Evolutionary conservation across 805 yeast genomes (phyloP), one percentile per base, ranked within the genome.

Genomic region (Candida chilensis): DNA sequence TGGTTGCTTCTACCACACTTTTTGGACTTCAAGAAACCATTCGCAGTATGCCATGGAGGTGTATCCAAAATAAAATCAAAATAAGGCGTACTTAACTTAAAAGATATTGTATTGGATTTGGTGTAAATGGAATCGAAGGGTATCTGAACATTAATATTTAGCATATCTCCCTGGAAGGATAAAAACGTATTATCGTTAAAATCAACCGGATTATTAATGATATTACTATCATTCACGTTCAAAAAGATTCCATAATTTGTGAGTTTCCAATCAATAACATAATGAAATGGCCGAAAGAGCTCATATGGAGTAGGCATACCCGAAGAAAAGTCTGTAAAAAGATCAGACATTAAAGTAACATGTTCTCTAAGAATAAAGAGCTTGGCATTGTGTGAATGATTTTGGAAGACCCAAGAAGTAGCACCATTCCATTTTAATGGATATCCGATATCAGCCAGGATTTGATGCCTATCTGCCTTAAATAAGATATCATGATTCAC

Each of bases 31-130:
- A 83, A 50, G 40, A 90, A 90, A 28, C 80, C 78, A 32, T 76
- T 71, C 16, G 76, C 58, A 0, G 97, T 88, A 45, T 86, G 94
- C 95, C 97, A 92, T 1, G 90, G 80, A 0, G 98, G 97, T 0
- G 92, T 74, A 34, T 77, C 80, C 3, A 88, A 49, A 1, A 71
- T 57, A 28, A 92, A 44, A 28, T 77, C 69, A 39, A 86, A 72
- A 28, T 54, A 55, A 0, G 83, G 74, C 0, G 95, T 78, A 3
- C 39, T 38, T 2, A 80, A 38, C 1, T 53, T 50, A 41, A 65
- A 84, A 11, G 64, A 55, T 11, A 80, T 58, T 0, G 69, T 64
- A 1, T 73, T 70, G 3, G 68, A 64, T 30, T 67, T 70, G 21
- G 69, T 54, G 22, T 71, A 64, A 12, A 75, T 61, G 0, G 71